Percentiles rank a stretch among this genome's conserved stretches.
phyloP scores from a whole-genome alignment of 1,139 yeast genomes.

The Debaryomycetaceae sp. region DNA sequence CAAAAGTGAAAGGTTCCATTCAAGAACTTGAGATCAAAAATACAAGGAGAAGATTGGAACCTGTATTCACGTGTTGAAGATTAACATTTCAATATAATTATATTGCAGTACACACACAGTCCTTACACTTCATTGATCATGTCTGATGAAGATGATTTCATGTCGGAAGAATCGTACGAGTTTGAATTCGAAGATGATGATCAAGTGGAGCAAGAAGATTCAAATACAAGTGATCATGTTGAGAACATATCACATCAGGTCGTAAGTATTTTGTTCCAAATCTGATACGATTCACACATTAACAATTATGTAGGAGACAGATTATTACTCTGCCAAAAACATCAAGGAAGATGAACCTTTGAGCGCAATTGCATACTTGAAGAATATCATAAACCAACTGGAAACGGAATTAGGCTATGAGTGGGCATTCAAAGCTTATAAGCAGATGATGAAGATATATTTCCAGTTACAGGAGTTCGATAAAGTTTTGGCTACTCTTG shows the following conservation, averaged over 20 bases:
- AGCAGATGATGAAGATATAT: constrained; percentile 61
- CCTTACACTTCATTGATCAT: constrained; percentile 16
- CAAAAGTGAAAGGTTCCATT: no score
- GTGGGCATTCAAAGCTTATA: constrained; percentile 58
- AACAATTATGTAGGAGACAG: constrained; percentile 40
- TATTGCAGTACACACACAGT: no score
- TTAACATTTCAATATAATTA: no score
- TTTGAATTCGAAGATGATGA: constrained; percentile 65
- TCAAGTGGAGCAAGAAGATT: constrained; percentile 32
- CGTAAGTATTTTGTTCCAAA: constrained; percentile 9
- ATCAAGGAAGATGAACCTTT: constrained; percentile 56
- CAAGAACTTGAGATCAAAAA: no score
- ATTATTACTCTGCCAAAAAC: constrained; percentile 61
- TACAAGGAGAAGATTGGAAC: no score
- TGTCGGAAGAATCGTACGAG: constrained; percentile 62
- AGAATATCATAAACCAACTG: constrained; percentile 23
- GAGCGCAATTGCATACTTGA: constrained; percentile 45
- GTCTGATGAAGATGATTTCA: constrained; percentile 57
- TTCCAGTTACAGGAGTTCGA: constrained; percentile 32
- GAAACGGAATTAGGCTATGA: constrained; percentile 18
- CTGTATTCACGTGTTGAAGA: no score
- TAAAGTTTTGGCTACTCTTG: constrained; percentile 29
- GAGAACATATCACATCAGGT: constrained; percentile 5
- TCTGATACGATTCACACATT: constrained; percentile 8
- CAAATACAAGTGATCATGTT: constrained; percentile 19